A percentile compares a stretch with the other conserved stretches of the same genome.
Conservation (phyloP, 108 stramenopile species). For the Cylindrotheca fusiformis region DNA sequence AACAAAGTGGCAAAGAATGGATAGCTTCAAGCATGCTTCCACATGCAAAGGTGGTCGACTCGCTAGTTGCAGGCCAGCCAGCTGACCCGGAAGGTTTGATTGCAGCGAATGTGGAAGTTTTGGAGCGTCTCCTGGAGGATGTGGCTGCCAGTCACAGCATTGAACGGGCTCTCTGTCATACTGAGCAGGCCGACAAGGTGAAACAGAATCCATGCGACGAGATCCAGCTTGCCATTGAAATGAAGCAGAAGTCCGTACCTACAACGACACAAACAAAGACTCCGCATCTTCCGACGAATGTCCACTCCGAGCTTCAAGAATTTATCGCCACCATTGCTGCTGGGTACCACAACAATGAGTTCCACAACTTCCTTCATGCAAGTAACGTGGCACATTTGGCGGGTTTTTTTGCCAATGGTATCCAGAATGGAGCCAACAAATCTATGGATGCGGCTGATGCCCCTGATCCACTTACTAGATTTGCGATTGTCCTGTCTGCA, state of each 20-base stretch:
- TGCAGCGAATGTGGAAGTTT: slow-evolving; percentile 9
- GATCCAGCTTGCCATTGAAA: not conserved
- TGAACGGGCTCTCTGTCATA: not conserved
- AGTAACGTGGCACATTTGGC: slow-evolving; percentile 1
- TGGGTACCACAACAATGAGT: slow-evolving; percentile 12
- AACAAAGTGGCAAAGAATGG: not conserved
- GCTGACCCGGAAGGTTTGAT: not conserved
- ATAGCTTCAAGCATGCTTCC: not conserved
- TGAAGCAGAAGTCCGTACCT: not conserved
- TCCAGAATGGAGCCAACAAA: not conserved
- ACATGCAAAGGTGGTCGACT: not conserved
- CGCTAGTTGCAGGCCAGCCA: not conserved
- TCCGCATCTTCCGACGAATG: not conserved
- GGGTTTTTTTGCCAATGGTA: not conserved
- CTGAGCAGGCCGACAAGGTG: not conserved
- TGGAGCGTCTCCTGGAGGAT: slow-evolving; percentile 2
- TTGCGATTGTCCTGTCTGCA: slow-evolving; percentile 57
- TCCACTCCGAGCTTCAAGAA: not conserved
- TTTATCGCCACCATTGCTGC: slow-evolving; percentile 11
- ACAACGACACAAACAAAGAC: not conserved
- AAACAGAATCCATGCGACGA: not conserved
- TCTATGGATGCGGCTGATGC: not conserved
- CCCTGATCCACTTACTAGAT: slow-evolving; percentile 43
- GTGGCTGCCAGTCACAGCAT: slow-evolving; percentile 3
- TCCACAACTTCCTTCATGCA: slow-evolving; percentile 19